Evolutionary conservation across 495 filamentous ascomycete species (phyloP).

Genomic region (Aspergillus kassunensis): DNA sequence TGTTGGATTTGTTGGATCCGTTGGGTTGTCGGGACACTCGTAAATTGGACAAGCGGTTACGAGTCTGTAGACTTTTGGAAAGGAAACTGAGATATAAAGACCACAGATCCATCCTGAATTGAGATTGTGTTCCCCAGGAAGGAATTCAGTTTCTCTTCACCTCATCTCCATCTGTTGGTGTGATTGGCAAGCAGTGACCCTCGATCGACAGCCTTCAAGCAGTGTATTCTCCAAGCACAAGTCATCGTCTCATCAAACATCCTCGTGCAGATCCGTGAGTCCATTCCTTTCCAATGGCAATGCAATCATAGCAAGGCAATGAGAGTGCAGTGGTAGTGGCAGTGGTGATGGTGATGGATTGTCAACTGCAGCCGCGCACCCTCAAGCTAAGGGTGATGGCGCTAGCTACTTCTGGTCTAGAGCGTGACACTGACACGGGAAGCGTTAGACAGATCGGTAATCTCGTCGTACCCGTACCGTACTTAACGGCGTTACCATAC

Average conservation of each 20-base stretch:
- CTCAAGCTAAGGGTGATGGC: conserved; percentile 12
- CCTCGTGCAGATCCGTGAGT: conserved; percentile 7
- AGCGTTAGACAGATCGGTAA: conserved; percentile 10
- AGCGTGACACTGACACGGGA: conserved; percentile 12
- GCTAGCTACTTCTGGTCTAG: conserved; percentile 8
- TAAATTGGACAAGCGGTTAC: conserved; percentile 1
- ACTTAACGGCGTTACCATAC: conserved; percentile 1
- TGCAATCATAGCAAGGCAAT: no score
- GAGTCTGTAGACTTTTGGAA: not conserved
- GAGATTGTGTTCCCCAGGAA: not conserved
- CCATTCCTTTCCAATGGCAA: no score
- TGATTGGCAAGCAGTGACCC: conserved; percentile 1
- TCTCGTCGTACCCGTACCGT: conserved; percentile 3
- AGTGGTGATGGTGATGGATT: no score
- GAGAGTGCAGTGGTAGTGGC: no score
- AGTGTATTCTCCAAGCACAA: not conserved
- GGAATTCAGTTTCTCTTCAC: conserved; percentile 1
- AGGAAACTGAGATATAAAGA: conserved; percentile 6
- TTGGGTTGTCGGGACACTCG: not conserved
- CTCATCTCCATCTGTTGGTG: conserved; percentile 3
- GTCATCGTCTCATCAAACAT: not conserved
- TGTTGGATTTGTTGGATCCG: conserved; percentile 7
- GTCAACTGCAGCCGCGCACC: conserved; percentile 14
- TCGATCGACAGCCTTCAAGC: not conserved
- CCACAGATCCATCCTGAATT: not conserved